A percentile compares a stretch with the other conserved stretches of the same genome.
Conservation (phyloP, 1,139 yeast genomes). For the Hyphopichia wangnamkhiaoensis region DNA sequence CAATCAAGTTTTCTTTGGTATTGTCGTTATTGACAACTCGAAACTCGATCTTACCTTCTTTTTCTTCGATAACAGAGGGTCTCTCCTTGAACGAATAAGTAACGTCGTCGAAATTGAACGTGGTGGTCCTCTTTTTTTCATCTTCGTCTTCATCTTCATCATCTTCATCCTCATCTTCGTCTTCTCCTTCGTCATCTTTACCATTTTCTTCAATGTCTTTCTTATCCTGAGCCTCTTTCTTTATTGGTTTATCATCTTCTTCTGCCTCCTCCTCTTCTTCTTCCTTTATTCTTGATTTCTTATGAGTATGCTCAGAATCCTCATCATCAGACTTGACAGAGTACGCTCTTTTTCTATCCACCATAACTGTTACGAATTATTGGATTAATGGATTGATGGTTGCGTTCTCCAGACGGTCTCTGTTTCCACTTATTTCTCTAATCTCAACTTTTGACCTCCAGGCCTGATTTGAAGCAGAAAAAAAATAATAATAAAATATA, state of each 20-base stretch:
- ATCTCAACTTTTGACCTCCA: too few relatives aligned
- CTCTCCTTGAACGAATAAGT: constrained; percentile 85
- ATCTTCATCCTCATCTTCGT: constrained; percentile 35
- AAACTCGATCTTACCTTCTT: constrained; percentile 88
- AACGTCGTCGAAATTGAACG: constrained; percentile 66
- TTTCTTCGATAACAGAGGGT: constrained; percentile 91
- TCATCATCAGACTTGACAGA: constrained; percentile 23
- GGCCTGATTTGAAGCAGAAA: too few relatives aligned
- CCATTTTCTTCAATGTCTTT: constrained; percentile 12
- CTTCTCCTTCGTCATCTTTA: constrained; percentile 21
- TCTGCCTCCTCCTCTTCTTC: constrained; percentile 14
- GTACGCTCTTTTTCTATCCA: constrained; percentile 31
- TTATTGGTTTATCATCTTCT: constrained; percentile 20
- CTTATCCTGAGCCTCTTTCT: constrained; percentile 14
- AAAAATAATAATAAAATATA: too few relatives aligned
- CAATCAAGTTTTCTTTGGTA: constrained; percentile 81
- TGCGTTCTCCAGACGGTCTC: too few relatives aligned
- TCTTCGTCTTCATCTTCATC: constrained; percentile 54
- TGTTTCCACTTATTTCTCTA: too few relatives aligned
- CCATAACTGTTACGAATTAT: too few relatives aligned
- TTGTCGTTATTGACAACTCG: constrained; percentile 96
- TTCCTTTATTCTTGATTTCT: constrained; percentile 25
- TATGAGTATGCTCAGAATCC: constrained; percentile 35
- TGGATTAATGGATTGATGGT: too few relatives aligned
- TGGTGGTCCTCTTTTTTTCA: constrained; percentile 52